Conservation (phyloP, 495 filamentous ascomycete genomes). For the Penicillium ucsense region DNA sequence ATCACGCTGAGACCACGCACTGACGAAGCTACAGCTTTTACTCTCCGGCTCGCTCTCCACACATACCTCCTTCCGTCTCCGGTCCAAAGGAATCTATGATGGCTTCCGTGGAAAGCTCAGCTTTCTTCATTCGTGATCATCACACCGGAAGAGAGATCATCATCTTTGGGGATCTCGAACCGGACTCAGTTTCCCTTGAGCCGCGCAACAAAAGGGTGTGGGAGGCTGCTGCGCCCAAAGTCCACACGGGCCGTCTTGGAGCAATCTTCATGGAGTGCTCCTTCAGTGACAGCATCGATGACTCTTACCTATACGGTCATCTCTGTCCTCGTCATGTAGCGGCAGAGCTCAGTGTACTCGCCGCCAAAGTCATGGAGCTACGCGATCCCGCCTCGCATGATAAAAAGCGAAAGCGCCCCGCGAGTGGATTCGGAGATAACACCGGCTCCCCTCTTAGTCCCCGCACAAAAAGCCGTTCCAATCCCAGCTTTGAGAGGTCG, state of each 20-base stretch:
- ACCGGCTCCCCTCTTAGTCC: conserved; percentile 13
- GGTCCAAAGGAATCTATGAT: conserved; percentile 15
- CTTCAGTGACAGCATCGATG: conserved; percentile 66
- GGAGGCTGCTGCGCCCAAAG: conserved; percentile 75
- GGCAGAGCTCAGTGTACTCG: conserved; percentile 64
- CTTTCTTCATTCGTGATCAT: conserved; percentile 78
- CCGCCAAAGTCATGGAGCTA: conserved; percentile 44
- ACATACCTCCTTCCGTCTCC: conserved; percentile 4
- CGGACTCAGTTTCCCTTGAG: conserved; percentile 70
- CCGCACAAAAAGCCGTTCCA: conserved; percentile 15
- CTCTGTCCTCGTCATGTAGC: conserved; percentile 73
- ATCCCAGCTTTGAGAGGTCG: not conserved
- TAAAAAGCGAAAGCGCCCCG: conserved; percentile 26
- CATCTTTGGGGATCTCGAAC: conserved; percentile 92
- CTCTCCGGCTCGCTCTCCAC: conserved; percentile 23
- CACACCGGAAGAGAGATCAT: conserved; percentile 64
- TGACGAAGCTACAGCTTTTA: conserved; percentile 14
- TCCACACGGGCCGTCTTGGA: conserved; percentile 54
- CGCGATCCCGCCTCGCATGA: conserved; percentile 5
- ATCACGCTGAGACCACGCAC: not conserved
- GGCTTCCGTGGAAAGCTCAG: conserved; percentile 67
- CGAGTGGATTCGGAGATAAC: not conserved
- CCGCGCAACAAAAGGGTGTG: conserved; percentile 76
- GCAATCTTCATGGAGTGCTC: conserved; percentile 95
- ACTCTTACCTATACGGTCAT: conserved; percentile 76